Percentiles rank a stretch among this genome's conserved stretches.
These are phyloP conservation scores for Leptographium flavum DNA, from an alignment of 2,329 filamentous ascomycete genomes.

Conservation along the genomic window DNA sequence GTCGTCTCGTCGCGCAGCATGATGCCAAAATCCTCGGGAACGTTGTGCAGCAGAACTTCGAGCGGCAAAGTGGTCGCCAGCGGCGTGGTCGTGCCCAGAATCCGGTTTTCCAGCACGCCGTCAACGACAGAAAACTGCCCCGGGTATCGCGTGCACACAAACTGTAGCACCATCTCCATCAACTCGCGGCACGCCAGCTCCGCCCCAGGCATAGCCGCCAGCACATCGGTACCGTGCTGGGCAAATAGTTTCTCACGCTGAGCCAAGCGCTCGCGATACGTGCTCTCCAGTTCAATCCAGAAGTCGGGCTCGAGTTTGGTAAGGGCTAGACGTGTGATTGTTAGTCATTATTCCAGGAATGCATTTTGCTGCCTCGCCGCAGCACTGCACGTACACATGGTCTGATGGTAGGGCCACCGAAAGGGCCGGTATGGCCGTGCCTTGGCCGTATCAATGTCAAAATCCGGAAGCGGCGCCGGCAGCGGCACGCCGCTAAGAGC, in stretches of 20 bases:
- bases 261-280: constrained; percentile 51
- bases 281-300: constrained; percentile 78
- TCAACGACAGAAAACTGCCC: constrained; percentile 48
- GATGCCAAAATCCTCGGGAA: constrained; percentile 75
- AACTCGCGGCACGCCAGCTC: constrained; percentile 72
- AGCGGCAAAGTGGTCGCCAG: constrained; percentile 51
- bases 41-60: constrained; percentile 56
- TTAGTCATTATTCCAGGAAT: not conserved
- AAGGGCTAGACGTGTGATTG: constrained; percentile 40
- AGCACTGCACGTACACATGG: constrained; percentile 54
- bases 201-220: constrained; percentile 57
- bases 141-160: constrained; percentile 65
- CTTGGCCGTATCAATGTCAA: constrained; percentile 52
- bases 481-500: constrained; percentile 59
- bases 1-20: constrained; percentile 57
- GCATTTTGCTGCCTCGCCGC: not conserved
- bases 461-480: constrained; percentile 41
- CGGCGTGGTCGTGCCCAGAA: constrained; percentile 48
- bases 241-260: constrained; percentile 53
- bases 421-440: constrained; percentile 71
- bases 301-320: constrained; percentile 68
- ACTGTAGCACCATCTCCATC: constrained; percentile 77
- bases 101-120: constrained; percentile 49
- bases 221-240: constrained; percentile 47
- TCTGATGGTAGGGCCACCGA: constrained; percentile 76